These are phyloP conservation scores for Lactarius psammicola DNA, from an alignment of 768 basidiomycete species.

Conservation along the genomic window DNA sequence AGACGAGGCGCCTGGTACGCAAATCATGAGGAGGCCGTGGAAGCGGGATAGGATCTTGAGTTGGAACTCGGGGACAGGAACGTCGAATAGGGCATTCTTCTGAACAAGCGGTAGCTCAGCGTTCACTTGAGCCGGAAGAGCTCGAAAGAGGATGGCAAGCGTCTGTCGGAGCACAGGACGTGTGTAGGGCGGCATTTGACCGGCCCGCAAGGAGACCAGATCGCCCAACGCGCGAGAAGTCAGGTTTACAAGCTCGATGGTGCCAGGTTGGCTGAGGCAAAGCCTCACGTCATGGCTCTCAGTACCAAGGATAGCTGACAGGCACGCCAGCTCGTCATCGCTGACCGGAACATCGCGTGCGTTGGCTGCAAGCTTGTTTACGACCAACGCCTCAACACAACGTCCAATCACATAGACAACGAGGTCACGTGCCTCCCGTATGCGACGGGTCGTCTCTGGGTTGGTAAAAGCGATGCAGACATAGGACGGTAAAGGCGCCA, in stretches of 20 bases:
- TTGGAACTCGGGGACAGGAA: neutral
- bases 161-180: neutral
- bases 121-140: neutral
- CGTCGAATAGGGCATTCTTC: neutral
- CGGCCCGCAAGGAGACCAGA: neutral
- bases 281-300: neutral
- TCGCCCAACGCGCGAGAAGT: neutral
- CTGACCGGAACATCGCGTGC: neutral
- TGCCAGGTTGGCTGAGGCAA: neutral
- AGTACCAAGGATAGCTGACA: neutral
- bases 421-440: neutral
- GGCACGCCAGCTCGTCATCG: neutral
- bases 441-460: neutral
- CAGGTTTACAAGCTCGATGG: neutral
- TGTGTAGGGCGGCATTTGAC: neutral
- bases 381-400: neutral
- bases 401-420: neutral
- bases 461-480: neutral
- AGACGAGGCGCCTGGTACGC: neutral
- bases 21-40: neutral
- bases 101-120: neutral
- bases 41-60: accelerated
- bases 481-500: neutral
- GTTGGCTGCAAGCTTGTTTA: neutral
- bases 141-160: neutral